Base-by-base conservation (phyloP, 1,139 yeast genomes). In the Suhomyces coccinellae region DNA sequence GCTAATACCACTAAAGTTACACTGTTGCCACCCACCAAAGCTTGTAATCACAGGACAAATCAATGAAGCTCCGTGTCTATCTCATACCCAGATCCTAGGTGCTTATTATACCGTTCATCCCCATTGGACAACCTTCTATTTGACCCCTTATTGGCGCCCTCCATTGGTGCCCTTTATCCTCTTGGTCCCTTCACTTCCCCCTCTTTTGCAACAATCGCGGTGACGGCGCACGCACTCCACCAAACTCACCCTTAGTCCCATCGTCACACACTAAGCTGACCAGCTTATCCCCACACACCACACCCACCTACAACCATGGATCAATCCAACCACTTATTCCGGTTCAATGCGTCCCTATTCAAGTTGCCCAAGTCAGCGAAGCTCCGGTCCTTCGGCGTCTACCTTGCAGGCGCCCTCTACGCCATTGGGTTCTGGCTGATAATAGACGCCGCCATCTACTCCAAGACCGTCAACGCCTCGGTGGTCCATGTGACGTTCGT, bases 401-500 rank as follows among this genome's bases (percentile, higher is more conserved):
- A 85, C 58, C 57, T 82, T 20, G 71, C 90, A 3, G 96, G 95
- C 2, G 88, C 84, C 1, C 71, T 85, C 50, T 93, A 87, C 57
- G 87, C 97, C 38, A 69, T 87, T 47, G 99, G 97, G 10, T 84
- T 91, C 62, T 93, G 97, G 95, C 71, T 85, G 31, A 82, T 93
- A 66, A 67, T 93, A 31, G 99, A 93, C 66, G 87, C 96, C 0
- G 90, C 96, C 4, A 77, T 93, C 34, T 93, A 80, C 65, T 86
- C 96, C 36, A 85, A 83, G 53, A 85, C 90, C 20, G 85, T 84
- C 45, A 91, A 93, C 68, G 96, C 93, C 1, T 85, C 96, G 2
- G 74, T 75, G 36, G 88, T 89, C 6, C 98, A 93, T 62, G 88
- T 93, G 29, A 83, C 95, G 4, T 87, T 93, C 61, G 82, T 86